A percentile compares a stretch with the other conserved stretches of the same genome.
Conservation (phyloP, 164 flowering plant genomes). For the Echeveria elegans region DNA sequence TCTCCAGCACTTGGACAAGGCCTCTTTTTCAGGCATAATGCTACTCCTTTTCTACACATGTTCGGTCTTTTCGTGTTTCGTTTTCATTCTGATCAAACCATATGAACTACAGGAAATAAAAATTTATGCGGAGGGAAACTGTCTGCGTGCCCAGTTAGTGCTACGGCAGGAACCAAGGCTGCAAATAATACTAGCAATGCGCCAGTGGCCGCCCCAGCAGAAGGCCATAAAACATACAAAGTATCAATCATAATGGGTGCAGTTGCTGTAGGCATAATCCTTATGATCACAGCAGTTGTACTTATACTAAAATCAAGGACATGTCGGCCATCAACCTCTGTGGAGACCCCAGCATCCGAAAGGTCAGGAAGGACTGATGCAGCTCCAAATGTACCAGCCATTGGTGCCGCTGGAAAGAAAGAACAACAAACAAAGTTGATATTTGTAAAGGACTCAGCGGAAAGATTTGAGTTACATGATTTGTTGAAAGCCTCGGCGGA, state of each 20-base stretch:
- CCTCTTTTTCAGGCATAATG: constrained; percentile 26
- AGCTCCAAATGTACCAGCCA: background rate
- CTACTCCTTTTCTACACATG: background rate
- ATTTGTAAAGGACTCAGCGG: constrained; percentile 45
- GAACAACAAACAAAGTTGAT: constrained; percentile 28
- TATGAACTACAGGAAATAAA: background rate
- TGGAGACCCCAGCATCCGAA: background rate
- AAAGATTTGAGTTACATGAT: constrained; percentile 60
- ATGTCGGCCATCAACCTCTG: background rate
- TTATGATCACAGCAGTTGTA: background rate
- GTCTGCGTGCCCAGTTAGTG: background rate
- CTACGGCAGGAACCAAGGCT: background rate
- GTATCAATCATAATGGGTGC: constrained; percentile 1
- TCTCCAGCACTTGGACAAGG: constrained; percentile 17
- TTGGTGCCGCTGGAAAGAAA: background rate
- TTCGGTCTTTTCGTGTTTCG: no score
- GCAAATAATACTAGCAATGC: background rate
- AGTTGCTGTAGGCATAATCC: background rate
- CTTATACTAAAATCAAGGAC: background rate
- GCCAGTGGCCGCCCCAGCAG: background rate
- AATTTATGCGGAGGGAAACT: constrained; percentile 3
- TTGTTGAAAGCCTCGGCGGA: constrained; percentile 79
- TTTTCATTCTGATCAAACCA: background rate
- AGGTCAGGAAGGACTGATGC: background rate
- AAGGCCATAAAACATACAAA: background rate